phyloP scores from a whole-genome alignment of 2,329 filamentous ascomycete genomes.

The Paecilomyces sp. region DNA sequence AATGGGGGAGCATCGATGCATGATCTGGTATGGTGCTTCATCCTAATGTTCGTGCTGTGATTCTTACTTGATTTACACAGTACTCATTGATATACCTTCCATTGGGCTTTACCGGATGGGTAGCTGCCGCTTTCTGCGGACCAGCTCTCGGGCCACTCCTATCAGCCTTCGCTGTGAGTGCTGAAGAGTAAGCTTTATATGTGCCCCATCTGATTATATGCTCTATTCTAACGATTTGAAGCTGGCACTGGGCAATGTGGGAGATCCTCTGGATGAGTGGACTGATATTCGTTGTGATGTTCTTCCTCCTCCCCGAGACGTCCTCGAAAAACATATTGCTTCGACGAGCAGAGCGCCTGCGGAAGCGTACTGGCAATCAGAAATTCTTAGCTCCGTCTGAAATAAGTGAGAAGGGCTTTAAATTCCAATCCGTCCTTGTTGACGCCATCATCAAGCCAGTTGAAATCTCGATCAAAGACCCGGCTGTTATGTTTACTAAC shows the following conservation, averaged over 20 bases:
- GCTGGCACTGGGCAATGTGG: slow-evolving; percentile 17
- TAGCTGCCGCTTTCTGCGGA: slow-evolving; percentile 36
- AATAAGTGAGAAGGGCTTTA: slow-evolving; percentile 43
- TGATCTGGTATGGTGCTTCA: slow-evolving; percentile 19
- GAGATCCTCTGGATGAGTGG: slow-evolving; percentile 54
- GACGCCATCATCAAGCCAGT: background rate
- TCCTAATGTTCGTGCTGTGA: too few relatives aligned
- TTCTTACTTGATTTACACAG: too few relatives aligned
- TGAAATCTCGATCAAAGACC: background rate
- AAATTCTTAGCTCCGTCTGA: slow-evolving; percentile 53
- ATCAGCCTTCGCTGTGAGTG: slow-evolving; percentile 50
- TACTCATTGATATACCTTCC: too few relatives aligned
- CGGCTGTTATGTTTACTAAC: slow-evolving; percentile 6
- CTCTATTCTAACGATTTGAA: background rate
- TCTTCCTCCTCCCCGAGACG: slow-evolving; percentile 58
- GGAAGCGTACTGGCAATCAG: slow-evolving; percentile 48
- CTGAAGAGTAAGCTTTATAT: too few relatives aligned
- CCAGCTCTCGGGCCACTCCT: slow-evolving; percentile 58
- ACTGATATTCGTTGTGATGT: slow-evolving; percentile 53
- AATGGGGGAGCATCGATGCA: slow-evolving; percentile 44
- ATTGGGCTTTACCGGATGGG: slow-evolving; percentile 36
- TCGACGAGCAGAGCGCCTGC: slow-evolving; percentile 54
- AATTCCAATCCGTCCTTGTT: slow-evolving; percentile 3
- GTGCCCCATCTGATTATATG: too few relatives aligned
- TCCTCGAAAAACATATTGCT: slow-evolving; percentile 53